Evolutionary conservation across 176 grass and related monocot genomes (phyloP).

Genomic region (Aegilops tauschii): DNA sequence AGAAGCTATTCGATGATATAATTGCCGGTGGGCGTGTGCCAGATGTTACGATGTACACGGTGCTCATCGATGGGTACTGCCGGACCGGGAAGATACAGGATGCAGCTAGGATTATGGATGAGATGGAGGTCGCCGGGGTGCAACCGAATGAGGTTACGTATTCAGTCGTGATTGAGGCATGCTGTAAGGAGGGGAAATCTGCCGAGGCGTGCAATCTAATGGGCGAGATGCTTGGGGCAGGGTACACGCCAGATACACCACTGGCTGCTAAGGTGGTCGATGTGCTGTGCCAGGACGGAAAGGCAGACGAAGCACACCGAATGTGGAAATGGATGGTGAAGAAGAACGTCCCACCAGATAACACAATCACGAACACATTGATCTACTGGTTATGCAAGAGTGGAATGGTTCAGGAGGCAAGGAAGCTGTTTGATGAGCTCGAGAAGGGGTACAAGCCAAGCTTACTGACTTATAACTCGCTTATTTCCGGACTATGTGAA

Average conservation of each 20-base stretch:
- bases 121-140: constrained; percentile 60
- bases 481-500: constrained; percentile 68
- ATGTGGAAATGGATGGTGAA: constrained; percentile 62
- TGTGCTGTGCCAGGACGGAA: constrained; percentile 59
- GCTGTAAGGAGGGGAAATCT: constrained; percentile 54
- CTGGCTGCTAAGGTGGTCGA: constrained; percentile 73
- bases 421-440: constrained; percentile 64
- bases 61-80: constrained; percentile 68
- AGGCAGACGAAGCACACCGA: constrained; percentile 46
- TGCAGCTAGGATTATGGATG: constrained; percentile 74
- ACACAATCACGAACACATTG: constrained; percentile 42
- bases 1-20: constrained; percentile 45
- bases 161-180: constrained; percentile 59
- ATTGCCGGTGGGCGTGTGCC: constrained; percentile 40
- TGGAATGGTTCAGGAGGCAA: constrained; percentile 58
- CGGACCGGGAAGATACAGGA: constrained; percentile 31
- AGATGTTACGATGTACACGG: constrained; percentile 61
- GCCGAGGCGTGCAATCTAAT: constrained; percentile 46
- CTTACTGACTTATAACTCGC: constrained; percentile 63
- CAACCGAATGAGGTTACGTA: constrained; percentile 63
- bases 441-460: constrained; percentile 50
- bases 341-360: constrained; percentile 70
- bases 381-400: constrained; percentile 80
- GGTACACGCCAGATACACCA: constrained; percentile 23
- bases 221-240: constrained; percentile 56